A percentile compares a stretch with the other conserved stretches of the same genome.
Evolutionary conservation across 1,284 basidiomycete genomes (phyloP).

Genomic region (Fomes fomentarius): DNA sequence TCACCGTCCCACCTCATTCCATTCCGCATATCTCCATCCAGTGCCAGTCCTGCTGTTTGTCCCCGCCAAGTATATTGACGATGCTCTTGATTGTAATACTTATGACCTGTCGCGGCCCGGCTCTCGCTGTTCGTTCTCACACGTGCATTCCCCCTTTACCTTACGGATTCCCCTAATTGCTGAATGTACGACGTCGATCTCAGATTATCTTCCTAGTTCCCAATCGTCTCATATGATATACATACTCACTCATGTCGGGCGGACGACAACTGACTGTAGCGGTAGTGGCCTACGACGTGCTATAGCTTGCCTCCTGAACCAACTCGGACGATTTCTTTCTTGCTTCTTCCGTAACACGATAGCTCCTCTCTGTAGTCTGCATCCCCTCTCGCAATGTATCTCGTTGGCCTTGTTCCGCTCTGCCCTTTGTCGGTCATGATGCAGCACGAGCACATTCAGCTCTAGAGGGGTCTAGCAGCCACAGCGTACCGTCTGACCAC

Average conservation of each 20-base stretch:
- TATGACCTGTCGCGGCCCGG: not conserved
- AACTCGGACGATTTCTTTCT: not conserved
- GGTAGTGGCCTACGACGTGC: slow-evolving; percentile 5
- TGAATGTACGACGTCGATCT: too few species aligned
- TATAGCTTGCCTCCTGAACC: not conserved
- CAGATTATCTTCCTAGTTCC: too few species aligned
- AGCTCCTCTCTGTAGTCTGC: too few species aligned
- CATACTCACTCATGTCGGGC: not conserved
- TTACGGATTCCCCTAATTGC: not conserved
- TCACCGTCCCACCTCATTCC: not conserved
- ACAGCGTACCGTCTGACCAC: slow-evolving; percentile 12
- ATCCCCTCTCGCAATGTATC: too few species aligned
- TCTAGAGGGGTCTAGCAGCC: too few species aligned
- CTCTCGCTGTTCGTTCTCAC: not conserved
- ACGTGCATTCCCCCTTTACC: not conserved
- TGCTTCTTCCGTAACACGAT: too few species aligned
- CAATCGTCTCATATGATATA: not conserved
- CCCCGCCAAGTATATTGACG: not conserved
- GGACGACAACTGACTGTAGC: slow-evolving; percentile 8
- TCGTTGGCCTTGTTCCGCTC: not conserved
- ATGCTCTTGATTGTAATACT: slow-evolving; percentile 4
- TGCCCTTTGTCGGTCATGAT: too few species aligned
- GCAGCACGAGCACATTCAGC: too few species aligned
- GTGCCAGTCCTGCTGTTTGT: not conserved
- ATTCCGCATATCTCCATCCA: not conserved